phyloP scores from a whole-genome alignment of 208 protist species.

The Leishmania lainsoni region DNA sequence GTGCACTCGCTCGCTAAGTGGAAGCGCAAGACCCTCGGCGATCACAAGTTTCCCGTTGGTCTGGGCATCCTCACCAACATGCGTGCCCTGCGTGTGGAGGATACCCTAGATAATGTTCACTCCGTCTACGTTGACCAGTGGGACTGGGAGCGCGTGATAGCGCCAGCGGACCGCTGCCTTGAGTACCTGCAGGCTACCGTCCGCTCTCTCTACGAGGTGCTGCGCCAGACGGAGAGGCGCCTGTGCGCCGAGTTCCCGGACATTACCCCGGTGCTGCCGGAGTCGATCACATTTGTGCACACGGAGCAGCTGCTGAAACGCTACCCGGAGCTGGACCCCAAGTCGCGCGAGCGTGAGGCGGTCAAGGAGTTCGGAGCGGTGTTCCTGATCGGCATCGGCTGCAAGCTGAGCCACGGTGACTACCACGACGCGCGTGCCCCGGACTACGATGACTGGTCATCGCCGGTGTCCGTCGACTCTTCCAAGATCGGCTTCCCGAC shows the following conservation, averaged over 20 bases:
- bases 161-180: constrained; percentile 52
- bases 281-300: constrained; percentile 87
- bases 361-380: constrained; percentile 84
- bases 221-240: constrained; percentile 68
- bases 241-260: constrained; percentile 55
- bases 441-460: constrained; percentile 94
- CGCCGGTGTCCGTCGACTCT: constrained; percentile 52
- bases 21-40: constrained; percentile 86
- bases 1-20: constrained; percentile 94
- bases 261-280: constrained; percentile 60
- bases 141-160: constrained; percentile 93
- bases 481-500: constrained; percentile 39
- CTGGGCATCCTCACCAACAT: constrained; percentile 87
- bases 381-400: constrained; percentile 91
- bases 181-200: constrained; percentile 79
- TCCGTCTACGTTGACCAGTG: constrained; percentile 93
- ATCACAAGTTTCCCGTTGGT: constrained; percentile 81
- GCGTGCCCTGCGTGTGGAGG: constrained; percentile 86
- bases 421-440: constrained; percentile 85
- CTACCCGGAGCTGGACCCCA: constrained; percentile 82
- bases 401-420: constrained; percentile 76
- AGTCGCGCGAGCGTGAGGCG: constrained; percentile 78
- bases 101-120: constrained; percentile 88
- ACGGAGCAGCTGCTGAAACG: constrained; percentile 78
- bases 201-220: constrained; percentile 64